Conservation (phyloP, 2,329 filamentous ascomycete genomes). For the Cordyceps pruinosa region DNA sequence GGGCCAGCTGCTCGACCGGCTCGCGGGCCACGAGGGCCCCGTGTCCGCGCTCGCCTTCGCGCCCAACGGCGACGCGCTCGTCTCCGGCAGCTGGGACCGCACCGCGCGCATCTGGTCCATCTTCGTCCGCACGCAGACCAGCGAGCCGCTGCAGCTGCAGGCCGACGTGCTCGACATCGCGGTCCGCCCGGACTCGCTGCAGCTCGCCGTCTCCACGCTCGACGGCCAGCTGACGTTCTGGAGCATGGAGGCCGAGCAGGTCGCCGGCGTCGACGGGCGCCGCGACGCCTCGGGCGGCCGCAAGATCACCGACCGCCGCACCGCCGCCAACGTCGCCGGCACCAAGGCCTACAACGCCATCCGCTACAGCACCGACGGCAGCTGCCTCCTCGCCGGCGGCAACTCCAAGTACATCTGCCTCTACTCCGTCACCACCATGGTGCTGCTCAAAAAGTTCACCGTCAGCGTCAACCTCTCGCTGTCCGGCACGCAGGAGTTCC, state of each 20-base stretch:
- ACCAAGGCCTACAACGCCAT: conserved; percentile 88
- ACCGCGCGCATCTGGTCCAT: conserved; percentile 96
- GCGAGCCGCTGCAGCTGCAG: conserved; percentile 86
- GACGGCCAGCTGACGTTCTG: conserved; percentile 95
- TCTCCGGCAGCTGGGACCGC: conserved; percentile 94
- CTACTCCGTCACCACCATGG: conserved; percentile 90
- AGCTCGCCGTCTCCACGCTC: conserved; percentile 84
- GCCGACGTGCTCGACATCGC: conserved; percentile 83
- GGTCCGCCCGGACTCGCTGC: conserved; percentile 81
- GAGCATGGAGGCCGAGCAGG: conserved; percentile 84
- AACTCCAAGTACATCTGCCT: conserved; percentile 99
- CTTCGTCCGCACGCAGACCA: conserved; percentile 88
- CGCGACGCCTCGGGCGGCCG: conserved; percentile 90
- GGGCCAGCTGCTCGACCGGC: conserved; percentile 82
- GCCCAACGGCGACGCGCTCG: conserved; percentile 72
- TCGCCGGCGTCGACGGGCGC: conserved; percentile 79
- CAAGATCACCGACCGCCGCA: conserved; percentile 78
- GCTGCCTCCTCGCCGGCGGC: conserved; percentile 80
- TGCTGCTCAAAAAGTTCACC: conserved; percentile 88
- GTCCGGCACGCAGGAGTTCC: conserved; percentile 91
- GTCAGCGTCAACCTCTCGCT: conserved; percentile 94
- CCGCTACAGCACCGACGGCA: conserved; percentile 85
- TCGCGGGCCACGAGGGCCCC: conserved; percentile 90
- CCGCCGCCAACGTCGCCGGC: conserved; percentile 81
- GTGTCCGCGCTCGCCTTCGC: conserved; percentile 85